Evolutionary conservation across 768 basidiomycete genomes (phyloP).

Genomic region (Auriscalpium orientale): DNA sequence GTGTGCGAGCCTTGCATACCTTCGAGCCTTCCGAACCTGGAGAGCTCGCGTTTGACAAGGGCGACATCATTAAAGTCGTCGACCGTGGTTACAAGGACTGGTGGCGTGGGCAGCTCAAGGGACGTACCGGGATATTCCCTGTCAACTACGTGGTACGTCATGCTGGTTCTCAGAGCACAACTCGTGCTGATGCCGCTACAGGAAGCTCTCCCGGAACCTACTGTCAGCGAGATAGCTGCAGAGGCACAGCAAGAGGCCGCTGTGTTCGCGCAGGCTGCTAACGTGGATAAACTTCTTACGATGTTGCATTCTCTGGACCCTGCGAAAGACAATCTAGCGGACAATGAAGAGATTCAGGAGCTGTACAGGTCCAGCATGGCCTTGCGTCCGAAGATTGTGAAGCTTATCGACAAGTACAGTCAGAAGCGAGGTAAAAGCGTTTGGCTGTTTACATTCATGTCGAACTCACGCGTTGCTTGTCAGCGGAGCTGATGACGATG

Average conservation of each 20-base stretch:
- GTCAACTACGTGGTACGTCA: conserved; percentile 86
- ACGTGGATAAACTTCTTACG: conserved; percentile 63
- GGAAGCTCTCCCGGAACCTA: conserved; percentile 85
- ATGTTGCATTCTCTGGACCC: conserved; percentile 3
- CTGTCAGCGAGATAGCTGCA: conserved; percentile 60
- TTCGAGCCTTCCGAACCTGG: conserved; percentile 85
- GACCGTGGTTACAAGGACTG: conserved; percentile 93
- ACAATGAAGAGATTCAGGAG: conserved; percentile 45
- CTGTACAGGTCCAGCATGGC: conserved; percentile 86
- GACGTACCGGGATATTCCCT: conserved; percentile 90
- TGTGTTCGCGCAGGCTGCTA: conserved; percentile 80
- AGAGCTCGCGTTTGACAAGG: conserved; percentile 86
- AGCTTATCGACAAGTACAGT: conserved; percentile 93
- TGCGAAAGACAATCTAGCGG: conserved; percentile 11
- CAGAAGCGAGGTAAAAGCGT: conserved; percentile 65
- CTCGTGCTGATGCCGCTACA: conserved; percentile 21
- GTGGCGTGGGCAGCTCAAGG: conserved; percentile 92
- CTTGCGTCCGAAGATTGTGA: conserved; percentile 89
- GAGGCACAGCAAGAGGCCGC: conserved; percentile 85
- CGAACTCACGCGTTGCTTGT: background rate
- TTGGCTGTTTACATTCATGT: background rate
- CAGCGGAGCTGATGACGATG: conserved; percentile 91
- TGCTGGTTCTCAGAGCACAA: background rate
- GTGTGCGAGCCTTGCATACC: conserved; percentile 82
- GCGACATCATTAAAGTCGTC: conserved; percentile 91